These are phyloP conservation scores for Clarkia xantiana DNA, from an alignment of 345 rosid species.

Conservation along the genomic window DNA sequence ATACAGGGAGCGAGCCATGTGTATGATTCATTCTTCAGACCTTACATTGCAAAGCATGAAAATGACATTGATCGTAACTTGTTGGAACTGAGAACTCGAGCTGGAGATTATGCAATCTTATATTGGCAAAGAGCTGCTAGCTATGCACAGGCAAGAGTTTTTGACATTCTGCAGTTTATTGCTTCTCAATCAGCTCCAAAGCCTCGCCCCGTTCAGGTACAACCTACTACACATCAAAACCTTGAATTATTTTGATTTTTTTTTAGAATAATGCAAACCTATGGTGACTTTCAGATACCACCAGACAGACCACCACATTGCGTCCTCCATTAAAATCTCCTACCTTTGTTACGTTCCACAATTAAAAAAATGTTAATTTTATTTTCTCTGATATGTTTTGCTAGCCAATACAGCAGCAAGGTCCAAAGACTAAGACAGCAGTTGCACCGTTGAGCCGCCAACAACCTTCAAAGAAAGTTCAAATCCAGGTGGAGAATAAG, in stretches of 20 bases:
- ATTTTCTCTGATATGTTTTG: too few species aligned
- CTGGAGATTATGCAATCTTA: conserved; percentile 28
- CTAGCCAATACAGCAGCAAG: conserved; percentile 22
- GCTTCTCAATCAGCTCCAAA: conserved; percentile 32
- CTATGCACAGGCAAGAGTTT: conserved; percentile 35
- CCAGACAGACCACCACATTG: too few species aligned
- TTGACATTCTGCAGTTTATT: conserved; percentile 31
- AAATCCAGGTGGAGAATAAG: conserved; percentile 19
- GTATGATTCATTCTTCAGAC: conserved; percentile 45
- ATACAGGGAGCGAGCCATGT: conserved; percentile 51
- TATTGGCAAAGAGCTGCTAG: conserved; percentile 42
- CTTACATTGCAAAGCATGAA: conserved; percentile 43
- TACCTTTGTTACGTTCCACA: too few species aligned
- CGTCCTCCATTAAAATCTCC: too few species aligned
- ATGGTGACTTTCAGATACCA: too few species aligned
- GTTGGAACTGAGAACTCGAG: conserved; percentile 35
- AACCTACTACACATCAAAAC: too few species aligned
- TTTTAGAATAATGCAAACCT: too few species aligned
- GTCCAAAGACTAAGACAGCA: conserved; percentile 19
- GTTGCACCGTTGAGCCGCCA: conserved; percentile 23
- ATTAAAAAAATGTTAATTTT: too few species aligned
- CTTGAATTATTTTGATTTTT: not conserved
- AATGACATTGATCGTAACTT: conserved; percentile 44
- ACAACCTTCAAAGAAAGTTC: conserved; percentile 22
- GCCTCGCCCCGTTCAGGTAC: conserved; percentile 38